Base-by-base conservation (phyloP, 495 filamentous ascomycete genomes). In the Amniculicola lignicola region DNA sequence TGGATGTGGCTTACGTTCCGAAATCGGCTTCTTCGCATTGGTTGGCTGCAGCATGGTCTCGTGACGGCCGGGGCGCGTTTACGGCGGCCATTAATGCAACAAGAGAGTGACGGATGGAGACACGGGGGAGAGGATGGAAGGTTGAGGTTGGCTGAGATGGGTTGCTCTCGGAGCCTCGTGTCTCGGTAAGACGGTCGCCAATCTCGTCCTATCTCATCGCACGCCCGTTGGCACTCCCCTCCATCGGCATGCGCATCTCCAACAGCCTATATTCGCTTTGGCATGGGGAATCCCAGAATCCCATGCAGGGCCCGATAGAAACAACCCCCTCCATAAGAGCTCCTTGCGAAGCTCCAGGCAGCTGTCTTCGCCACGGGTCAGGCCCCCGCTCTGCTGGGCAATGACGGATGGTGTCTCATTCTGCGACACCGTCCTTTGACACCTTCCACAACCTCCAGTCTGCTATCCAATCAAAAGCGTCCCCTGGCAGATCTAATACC, bases 321-420 rank as follows among this genome's bases (percentile, higher is more conserved):
- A n/a, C n/a, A n/a, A n/a, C n/a, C n/a, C n/a, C n/a, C 40, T 23
- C 21, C 40, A n/a, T 23, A 46, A 15, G 9, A 15, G 3, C 4
- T 23, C 21, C n/a, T n/a, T n/a, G 22, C 21, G 18, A 9, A 10
- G n/a, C 6, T 43, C 16, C 46, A 54, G 51, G 51, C 51, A 54
- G 49, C 47, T 29, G 3, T 37, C 35, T 35, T n/a, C n/a, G n/a
- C n/a, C n/a, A n/a, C n/a, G n/a, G n/a, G n/a, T n/a, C n/a, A 11
- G 45, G 51, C 39, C 38, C 39, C 27, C 38, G 41, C 41, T n/a
- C 22, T 29, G n/a, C n/a, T n/a, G n/a, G n/a, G n/a, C 10, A 4
- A 55, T 55, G 52, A 55, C 52, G 41, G 46, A 16, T 41, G 28
- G 51, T 54, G 52, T 55, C 48, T 48, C 21, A 55, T 21, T 19